Evolutionary conservation across 2,329 filamentous ascomycete species (phyloP).

Genomic region (Claviceps humidiphila): DNA sequence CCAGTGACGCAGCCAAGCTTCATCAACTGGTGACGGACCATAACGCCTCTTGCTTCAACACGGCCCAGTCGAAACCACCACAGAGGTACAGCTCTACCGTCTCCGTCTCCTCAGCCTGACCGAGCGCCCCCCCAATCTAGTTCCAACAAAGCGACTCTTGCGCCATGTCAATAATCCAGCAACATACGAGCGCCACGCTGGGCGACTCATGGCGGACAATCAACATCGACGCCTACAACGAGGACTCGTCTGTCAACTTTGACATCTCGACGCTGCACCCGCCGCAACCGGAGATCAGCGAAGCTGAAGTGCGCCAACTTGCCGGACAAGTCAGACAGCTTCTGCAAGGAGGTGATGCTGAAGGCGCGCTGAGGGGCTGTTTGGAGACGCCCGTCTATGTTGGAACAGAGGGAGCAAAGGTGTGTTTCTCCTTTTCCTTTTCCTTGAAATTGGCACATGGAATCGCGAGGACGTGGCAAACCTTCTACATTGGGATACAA

Average conservation of each 20-base stretch:
- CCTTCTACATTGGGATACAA: not conserved
- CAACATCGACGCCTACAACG: constrained; percentile 83
- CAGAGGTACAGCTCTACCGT: not conserved
- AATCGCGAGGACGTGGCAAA: not conserved
- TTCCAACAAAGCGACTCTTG: not conserved
- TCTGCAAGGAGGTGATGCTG: constrained; percentile 71
- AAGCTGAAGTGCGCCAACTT: constrained; percentile 65
- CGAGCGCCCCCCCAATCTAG: not conserved
- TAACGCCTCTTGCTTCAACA: not conserved
- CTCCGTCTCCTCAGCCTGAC: not conserved
- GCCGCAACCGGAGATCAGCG: constrained; percentile 57
- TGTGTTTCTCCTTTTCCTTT: constrained; percentile 12
- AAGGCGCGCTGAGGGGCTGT: constrained; percentile 73
- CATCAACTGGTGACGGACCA: not conserved
- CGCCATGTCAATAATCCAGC: constrained; percentile 53
- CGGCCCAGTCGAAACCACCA: not conserved
- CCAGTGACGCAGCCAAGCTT: constrained; percentile 12
- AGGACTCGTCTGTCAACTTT: constrained; percentile 85
- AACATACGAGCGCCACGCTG: constrained; percentile 46
- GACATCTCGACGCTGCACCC: constrained; percentile 74
- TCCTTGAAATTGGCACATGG: not conserved
- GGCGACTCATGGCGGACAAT: constrained; percentile 70
- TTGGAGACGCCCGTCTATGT: constrained; percentile 75
- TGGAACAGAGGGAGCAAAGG: constrained; percentile 44
- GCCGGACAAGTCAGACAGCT: constrained; percentile 77